Conservation (phyloP, 2,329 filamentous ascomycete species). For the Fusarium caatingaense region DNA sequence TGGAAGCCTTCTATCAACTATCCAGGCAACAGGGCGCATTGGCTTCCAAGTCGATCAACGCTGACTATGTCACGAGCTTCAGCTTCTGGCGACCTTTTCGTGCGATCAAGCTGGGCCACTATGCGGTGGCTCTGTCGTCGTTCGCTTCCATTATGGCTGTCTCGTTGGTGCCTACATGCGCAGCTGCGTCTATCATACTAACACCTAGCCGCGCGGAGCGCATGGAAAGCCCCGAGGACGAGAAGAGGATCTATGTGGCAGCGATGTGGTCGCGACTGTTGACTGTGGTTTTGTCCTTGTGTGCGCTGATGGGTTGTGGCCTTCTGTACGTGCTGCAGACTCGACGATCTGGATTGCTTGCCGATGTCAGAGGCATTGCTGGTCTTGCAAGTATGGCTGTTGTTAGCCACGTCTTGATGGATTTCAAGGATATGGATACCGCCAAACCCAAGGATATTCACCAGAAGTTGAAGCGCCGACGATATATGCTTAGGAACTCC, state of each 20-base stretch:
- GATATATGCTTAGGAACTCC: constrained; percentile 77
- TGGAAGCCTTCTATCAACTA: constrained; percentile 75
- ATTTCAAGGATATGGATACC: constrained; percentile 78
- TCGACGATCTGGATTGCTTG: constrained; percentile 72
- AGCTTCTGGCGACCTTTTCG: constrained; percentile 73
- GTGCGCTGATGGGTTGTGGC: constrained; percentile 67
- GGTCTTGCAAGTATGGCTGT: constrained; percentile 82
- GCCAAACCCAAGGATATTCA: constrained; percentile 75
- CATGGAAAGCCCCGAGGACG: constrained; percentile 52
- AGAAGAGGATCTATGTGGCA: constrained; percentile 68
- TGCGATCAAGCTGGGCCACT: constrained; percentile 72
- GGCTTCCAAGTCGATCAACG: constrained; percentile 75
- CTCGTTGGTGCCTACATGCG: constrained; percentile 75
- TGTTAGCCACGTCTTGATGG: constrained; percentile 76
- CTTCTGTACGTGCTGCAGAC: constrained; percentile 71
- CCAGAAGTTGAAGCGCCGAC: constrained; percentile 70
- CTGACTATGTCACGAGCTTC: constrained; percentile 78
- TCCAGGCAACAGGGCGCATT: constrained; percentile 69
- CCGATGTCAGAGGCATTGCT: constrained; percentile 78
- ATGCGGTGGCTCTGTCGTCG: constrained; percentile 75
- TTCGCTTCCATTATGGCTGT: constrained; percentile 73
- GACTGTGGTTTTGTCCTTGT: constrained; percentile 65
- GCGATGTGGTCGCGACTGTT: constrained; percentile 71
- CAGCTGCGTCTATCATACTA: constrained; percentile 71
- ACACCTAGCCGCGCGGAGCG: constrained; percentile 63